Percentiles rank a stretch among this genome's conserved stretches.
Conservation (phyloP, 1,284 basidiomycete species). For the Salmacisia buchloeana region DNA sequence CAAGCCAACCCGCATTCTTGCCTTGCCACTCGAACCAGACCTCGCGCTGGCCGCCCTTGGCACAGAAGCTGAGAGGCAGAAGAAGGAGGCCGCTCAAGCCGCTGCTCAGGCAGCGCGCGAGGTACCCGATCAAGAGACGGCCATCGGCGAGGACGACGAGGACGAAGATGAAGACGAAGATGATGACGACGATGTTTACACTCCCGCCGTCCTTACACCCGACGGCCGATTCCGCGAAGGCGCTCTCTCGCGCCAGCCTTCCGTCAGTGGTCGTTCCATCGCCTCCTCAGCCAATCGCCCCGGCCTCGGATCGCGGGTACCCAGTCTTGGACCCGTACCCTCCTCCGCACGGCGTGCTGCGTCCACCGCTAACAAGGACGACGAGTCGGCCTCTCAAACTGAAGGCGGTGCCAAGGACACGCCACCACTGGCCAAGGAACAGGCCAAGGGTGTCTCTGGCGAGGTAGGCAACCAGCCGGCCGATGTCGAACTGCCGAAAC, state of each 20-base stretch:
- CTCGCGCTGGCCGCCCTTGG: constrained; percentile 22
- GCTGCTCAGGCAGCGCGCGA: background rate
- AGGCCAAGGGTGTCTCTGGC: background rate
- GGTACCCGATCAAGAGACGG: background rate
- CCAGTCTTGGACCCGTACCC: constrained; percentile 11
- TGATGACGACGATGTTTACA: constrained; percentile 15
- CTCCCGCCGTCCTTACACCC: constrained; percentile 24
- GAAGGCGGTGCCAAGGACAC: background rate
- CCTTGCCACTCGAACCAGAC: constrained; percentile 29
- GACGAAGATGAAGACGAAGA: constrained; percentile 25
- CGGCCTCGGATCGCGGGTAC: constrained; percentile 22
- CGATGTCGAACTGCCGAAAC: constrained; percentile 23
- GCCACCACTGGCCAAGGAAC: background rate
- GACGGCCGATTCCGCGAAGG: background rate
- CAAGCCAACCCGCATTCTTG: constrained; percentile 31
- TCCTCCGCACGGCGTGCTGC: constrained; percentile 21
- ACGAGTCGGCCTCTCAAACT: background rate
- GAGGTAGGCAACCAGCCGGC: background rate
- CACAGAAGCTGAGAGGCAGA: constrained; percentile 9
- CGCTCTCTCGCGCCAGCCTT: background rate
- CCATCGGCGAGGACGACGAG: constrained; percentile 7
- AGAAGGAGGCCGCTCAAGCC: constrained; percentile 9
- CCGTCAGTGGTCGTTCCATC: background rate
- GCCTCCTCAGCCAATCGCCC: constrained; percentile 13
- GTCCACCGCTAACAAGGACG: constrained; percentile 21